These are phyloP conservation scores for Coemansia biformis DNA, from an alignment of 192 early-diverging fungal genomes.

Conservation along the genomic window DNA sequence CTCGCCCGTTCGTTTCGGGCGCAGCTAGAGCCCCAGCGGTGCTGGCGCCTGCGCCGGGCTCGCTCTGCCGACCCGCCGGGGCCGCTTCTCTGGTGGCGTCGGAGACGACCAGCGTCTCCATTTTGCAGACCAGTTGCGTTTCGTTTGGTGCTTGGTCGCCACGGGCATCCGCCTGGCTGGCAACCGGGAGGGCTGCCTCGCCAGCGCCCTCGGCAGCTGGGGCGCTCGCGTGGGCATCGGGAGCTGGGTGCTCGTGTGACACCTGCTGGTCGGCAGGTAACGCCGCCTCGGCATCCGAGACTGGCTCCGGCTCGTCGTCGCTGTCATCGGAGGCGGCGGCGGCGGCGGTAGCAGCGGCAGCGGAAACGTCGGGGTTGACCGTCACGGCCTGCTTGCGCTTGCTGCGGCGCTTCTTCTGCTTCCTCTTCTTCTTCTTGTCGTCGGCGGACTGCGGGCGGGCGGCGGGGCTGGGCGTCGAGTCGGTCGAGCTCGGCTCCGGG, in stretches of 20 bases:
- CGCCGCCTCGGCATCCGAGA: too few species aligned
- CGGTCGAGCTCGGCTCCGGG: conserved; percentile 6
- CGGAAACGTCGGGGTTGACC: not conserved
- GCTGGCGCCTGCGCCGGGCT: too few species aligned
- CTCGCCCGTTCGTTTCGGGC: too few species aligned
- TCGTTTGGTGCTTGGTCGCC: not conserved
- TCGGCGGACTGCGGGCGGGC: not conserved
- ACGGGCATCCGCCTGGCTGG: too few species aligned
- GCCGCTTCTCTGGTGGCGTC: not conserved
- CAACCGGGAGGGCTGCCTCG: too few species aligned
- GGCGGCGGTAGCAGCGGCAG: not conserved
- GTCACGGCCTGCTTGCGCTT: conserved; percentile 44
- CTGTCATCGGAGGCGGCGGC: conserved; percentile 3
- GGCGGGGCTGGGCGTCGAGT: too few species aligned
- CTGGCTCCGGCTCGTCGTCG: not conserved
- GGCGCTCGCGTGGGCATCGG: too few species aligned
- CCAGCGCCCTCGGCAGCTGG: too few species aligned
- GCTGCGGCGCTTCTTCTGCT: conserved; percentile 32
- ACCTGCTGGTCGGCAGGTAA: too few species aligned
- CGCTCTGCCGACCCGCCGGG: not conserved
- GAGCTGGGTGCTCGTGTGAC: too few species aligned
- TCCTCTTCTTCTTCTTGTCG: conserved; percentile 34
- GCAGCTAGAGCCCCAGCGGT: too few species aligned
- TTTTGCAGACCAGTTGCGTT: conserved; percentile 3
- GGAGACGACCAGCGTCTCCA: conserved; percentile 13